Percentiles rank a stretch among this genome's conserved stretches.
Conservation (phyloP, 1,139 yeast species). For the Scheffersomyces segobiensis region DNA sequence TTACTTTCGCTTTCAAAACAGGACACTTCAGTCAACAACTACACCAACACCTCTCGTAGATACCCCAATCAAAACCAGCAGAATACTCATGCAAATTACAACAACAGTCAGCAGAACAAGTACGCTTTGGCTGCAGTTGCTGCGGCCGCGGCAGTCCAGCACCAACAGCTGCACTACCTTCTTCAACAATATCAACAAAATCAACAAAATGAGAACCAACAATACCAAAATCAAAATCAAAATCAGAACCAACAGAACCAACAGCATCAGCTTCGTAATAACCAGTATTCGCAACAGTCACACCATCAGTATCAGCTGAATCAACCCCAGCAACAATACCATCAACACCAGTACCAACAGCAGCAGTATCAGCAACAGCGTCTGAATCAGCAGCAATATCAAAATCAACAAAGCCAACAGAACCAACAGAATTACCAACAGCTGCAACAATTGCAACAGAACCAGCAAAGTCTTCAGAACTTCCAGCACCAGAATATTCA, state of each 20-base stretch:
- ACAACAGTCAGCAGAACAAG: constrained; percentile 19
- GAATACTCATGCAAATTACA: constrained; percentile 4
- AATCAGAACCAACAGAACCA: constrained; percentile 7
- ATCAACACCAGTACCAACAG: constrained; percentile 11
- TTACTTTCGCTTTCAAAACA: constrained; percentile 9
- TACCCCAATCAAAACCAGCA: constrained; percentile 10
- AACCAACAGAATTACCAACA: not conserved
- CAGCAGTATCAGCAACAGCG: constrained; percentile 9
- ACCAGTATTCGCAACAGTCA: constrained; percentile 8
- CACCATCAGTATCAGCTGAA: constrained; percentile 5
- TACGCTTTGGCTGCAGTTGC: constrained; percentile 32
- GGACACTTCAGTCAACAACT: constrained; percentile 6
- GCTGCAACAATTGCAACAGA: not conserved
- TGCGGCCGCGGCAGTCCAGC: constrained; percentile 29
- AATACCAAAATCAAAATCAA: constrained; percentile 15
- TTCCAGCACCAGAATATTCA: not conserved
- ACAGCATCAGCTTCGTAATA: constrained; percentile 5
- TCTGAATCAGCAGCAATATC: constrained; percentile 1
- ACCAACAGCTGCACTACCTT: constrained; percentile 14
- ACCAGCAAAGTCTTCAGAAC: not conserved
- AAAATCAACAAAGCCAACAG: constrained; percentile 5
- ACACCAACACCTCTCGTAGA: constrained; percentile 8
- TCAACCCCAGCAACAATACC: constrained; percentile 10
- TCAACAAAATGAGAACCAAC: constrained; percentile 10
- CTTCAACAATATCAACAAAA: constrained; percentile 13